Conservation (phyloP, 2,329 filamentous ascomycete species). For the Botrytis sinoallii region DNA sequence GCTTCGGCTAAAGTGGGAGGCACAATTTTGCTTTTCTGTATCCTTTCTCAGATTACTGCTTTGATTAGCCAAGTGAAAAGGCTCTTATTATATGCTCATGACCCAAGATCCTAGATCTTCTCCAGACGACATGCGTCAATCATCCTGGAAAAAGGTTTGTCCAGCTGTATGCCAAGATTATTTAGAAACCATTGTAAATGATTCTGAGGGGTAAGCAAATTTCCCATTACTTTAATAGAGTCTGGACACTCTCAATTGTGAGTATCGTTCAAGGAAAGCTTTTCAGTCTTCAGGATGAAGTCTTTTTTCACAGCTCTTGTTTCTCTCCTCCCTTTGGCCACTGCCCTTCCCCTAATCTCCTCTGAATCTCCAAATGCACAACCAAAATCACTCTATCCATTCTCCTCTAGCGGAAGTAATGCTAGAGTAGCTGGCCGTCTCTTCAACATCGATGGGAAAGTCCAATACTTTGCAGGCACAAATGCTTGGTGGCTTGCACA, state of each 20-base stretch:
- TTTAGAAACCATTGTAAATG: background rate
- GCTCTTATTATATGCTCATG: background rate
- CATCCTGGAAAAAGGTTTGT: background rate
- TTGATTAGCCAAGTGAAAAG: background rate
- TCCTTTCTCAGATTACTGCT: background rate
- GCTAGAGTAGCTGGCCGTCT: conserved; percentile 34
- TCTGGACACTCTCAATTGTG: background rate
- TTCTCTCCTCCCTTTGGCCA: conserved; percentile 1
- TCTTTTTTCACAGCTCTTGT: background rate
- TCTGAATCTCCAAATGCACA: background rate
- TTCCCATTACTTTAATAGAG: background rate
- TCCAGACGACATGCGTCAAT: background rate
- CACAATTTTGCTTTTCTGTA: background rate
- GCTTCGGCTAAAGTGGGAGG: conserved; percentile 3
- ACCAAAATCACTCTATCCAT: background rate
- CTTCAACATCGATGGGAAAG: conserved; percentile 45
- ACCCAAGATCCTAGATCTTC: background rate
- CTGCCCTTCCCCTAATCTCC: conserved; percentile 1
- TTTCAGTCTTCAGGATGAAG: conserved; percentile 1
- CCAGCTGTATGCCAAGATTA: background rate
- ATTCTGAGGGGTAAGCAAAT: background rate
- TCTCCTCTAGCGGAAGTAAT: conserved; percentile 8
- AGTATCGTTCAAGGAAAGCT: background rate
- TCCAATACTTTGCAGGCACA: conserved; percentile 50
- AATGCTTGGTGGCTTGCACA: conserved; percentile 57